Percentiles rank a stretch among this genome's conserved stretches.
Conservation (phyloP, 1,284 basidiomycete species). For the Tilletia horrida region DNA sequence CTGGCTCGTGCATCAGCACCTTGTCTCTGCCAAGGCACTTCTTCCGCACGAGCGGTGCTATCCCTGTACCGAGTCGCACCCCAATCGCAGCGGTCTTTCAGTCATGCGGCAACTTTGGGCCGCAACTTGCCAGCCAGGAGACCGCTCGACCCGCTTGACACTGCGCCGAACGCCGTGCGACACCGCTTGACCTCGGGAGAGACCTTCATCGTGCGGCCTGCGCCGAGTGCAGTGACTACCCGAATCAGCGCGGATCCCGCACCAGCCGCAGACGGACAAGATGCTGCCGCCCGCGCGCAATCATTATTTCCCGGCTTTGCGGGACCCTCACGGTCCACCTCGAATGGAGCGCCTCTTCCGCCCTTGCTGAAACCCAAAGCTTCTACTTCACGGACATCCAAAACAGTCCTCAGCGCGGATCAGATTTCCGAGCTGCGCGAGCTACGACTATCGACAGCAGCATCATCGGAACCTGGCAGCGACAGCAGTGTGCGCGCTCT, state of each 20-base stretch:
- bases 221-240: constrained; percentile 29
- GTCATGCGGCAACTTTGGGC: constrained; percentile 18
- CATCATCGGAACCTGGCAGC: constrained; percentile 17
- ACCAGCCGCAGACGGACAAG: background rate
- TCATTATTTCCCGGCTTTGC: constrained; percentile 26
- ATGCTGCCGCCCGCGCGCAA: constrained; percentile 27
- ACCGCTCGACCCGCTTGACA: constrained; percentile 47
- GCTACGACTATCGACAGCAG: constrained; percentile 38
- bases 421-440: constrained; percentile 45
- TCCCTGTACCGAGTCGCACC: no score
- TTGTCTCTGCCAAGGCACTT: no score
- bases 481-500: constrained; percentile 35
- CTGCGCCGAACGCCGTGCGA: constrained; percentile 33
- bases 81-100: no score
- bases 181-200: constrained; percentile 41
- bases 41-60: no score
- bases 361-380: constrained; percentile 31
- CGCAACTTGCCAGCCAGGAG: constrained; percentile 48
- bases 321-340: background rate
- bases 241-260: constrained; percentile 20
- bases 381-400: background rate
- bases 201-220: constrained; percentile 48
- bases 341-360: constrained; percentile 24
- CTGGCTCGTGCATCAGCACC: no score
- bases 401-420: constrained; percentile 26